Conservation (phyloP, 805 yeast species). For the Priceomyces medius region DNA sequence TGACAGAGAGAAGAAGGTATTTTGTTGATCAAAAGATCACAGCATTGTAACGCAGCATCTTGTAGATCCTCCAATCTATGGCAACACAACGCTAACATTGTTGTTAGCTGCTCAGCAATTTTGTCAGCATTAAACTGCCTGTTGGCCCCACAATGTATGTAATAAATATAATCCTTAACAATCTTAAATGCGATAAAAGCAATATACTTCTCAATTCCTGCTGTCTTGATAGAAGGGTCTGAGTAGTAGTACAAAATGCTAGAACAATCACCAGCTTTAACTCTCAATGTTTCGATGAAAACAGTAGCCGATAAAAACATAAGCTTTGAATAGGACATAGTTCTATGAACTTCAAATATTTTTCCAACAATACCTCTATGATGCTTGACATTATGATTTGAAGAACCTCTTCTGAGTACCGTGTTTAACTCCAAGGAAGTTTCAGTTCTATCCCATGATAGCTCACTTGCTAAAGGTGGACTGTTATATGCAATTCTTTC, state of each 20-base stretch:
- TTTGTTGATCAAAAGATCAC: slow-evolving; percentile 61
- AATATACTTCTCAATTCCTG: slow-evolving; percentile 68
- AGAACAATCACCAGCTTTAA: slow-evolving; percentile 77
- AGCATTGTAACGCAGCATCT: slow-evolving; percentile 73
- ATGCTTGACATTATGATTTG: slow-evolving; percentile 72
- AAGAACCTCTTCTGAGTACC: slow-evolving; percentile 84
- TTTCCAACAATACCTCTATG: slow-evolving; percentile 64
- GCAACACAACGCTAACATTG: slow-evolving; percentile 67
- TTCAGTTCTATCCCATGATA: slow-evolving; percentile 79
- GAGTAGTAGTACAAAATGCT: slow-evolving; percentile 75
- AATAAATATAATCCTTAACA: slow-evolving; percentile 53
- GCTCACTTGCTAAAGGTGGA: slow-evolving; percentile 83
- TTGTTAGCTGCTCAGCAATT: slow-evolving; percentile 65
- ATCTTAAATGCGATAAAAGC: slow-evolving; percentile 62
- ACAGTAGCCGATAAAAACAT: slow-evolving; percentile 86
- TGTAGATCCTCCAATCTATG: slow-evolving; percentile 76
- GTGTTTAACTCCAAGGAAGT: slow-evolving; percentile 91
- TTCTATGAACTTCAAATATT: slow-evolving; percentile 49
- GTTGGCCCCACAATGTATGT: slow-evolving; percentile 53
- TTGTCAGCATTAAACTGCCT: slow-evolving; percentile 55
- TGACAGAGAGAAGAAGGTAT: slow-evolving; percentile 82
- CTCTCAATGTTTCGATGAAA: slow-evolving; percentile 75
- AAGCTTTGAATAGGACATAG: slow-evolving; percentile 67
- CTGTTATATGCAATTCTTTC: slow-evolving; percentile 78
- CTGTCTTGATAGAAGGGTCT: slow-evolving; percentile 68